These are phyloP conservation scores for Calendula officinalis DNA, from an alignment of 129 eudicot species.

Conservation along the genomic window DNA sequence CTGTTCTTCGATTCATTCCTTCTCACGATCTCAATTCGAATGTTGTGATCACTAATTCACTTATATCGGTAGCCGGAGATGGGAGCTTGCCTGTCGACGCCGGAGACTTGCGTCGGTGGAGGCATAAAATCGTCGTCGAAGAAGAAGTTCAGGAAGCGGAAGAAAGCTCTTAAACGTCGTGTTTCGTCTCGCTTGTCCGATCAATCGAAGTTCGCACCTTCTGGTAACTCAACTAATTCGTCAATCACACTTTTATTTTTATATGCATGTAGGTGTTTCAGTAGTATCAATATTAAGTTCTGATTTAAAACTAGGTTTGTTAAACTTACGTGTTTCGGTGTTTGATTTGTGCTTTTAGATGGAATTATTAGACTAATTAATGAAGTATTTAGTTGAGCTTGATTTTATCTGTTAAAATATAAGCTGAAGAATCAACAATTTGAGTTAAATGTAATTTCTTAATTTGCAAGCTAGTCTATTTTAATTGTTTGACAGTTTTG, in stretches of 20 bases:
- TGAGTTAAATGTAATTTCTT: background rate
- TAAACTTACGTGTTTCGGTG: background rate
- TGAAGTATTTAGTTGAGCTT: constrained; percentile 1
- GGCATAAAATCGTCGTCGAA: constrained; percentile 24
- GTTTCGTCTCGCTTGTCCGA: constrained; percentile 44
- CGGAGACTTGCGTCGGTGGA: constrained; percentile 52
- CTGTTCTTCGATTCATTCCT: background rate
- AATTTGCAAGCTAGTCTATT: too few species aligned
- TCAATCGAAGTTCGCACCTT: constrained; percentile 34
- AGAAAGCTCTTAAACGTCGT: constrained; percentile 34
- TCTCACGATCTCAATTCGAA: constrained; percentile 15
- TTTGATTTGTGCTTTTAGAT: background rate
- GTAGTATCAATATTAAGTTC: background rate
- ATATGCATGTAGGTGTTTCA: constrained; percentile 10
- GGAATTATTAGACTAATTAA: background rate
- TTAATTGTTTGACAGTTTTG: too few species aligned
- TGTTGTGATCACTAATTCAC: constrained; percentile 15
- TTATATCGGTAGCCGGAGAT: constrained; percentile 31
- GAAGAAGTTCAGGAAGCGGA: constrained; percentile 40
- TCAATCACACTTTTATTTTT: constrained; percentile 24
- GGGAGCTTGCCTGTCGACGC: constrained; percentile 80
- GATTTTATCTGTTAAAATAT: background rate
- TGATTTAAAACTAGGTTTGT: background rate
- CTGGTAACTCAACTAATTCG: constrained; percentile 44
- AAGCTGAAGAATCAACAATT: background rate